Evolutionary conservation across 352 stramenopile species (phyloP).

Genomic region (Globisporangium cystogenes): DNA sequence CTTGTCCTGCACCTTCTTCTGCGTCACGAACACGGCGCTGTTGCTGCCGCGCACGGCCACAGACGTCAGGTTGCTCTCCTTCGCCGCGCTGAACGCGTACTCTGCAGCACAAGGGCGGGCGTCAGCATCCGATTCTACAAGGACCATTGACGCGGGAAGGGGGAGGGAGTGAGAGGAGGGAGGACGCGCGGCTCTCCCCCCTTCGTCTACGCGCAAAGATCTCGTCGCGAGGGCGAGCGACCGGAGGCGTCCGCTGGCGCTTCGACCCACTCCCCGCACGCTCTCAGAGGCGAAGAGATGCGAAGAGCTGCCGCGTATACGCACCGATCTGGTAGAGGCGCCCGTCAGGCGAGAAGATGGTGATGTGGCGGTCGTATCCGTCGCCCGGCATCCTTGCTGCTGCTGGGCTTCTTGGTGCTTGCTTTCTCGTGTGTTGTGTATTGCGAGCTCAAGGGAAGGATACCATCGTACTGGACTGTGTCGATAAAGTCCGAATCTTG

Average conservation of each 20-base stretch:
- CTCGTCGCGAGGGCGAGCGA: constrained; percentile 2
- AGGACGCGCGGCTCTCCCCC: not conserved
- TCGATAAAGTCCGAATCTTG: constrained; percentile 8
- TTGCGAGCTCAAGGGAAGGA: not conserved
- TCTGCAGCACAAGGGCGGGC: constrained; percentile 52
- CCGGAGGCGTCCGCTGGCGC: no score
- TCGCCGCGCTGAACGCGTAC: constrained; percentile 98
- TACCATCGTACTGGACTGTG: constrained; percentile 3
- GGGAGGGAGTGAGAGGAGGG: not conserved
- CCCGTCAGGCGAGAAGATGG: constrained; percentile 98
- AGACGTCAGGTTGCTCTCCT: constrained; percentile 92
- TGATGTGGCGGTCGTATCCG: constrained; percentile 93
- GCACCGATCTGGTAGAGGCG: constrained; percentile 97
- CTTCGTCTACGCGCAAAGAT: no score
- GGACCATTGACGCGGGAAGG: not conserved
- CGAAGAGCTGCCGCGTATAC: constrained; percentile 9
- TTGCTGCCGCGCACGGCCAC: constrained; percentile 95
- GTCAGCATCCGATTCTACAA: not conserved
- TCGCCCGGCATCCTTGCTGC: constrained; percentile 63
- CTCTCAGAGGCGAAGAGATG: no score
- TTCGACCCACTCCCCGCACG: no score
- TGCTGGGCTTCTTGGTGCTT: not conserved
- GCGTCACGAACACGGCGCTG: constrained; percentile 94
- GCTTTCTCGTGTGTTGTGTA: not conserved
- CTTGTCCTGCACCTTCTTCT: constrained; percentile 98